phyloP scores from a whole-genome alignment of 1,284 basidiomycete genomes.

The Inonotus obliquus region DNA sequence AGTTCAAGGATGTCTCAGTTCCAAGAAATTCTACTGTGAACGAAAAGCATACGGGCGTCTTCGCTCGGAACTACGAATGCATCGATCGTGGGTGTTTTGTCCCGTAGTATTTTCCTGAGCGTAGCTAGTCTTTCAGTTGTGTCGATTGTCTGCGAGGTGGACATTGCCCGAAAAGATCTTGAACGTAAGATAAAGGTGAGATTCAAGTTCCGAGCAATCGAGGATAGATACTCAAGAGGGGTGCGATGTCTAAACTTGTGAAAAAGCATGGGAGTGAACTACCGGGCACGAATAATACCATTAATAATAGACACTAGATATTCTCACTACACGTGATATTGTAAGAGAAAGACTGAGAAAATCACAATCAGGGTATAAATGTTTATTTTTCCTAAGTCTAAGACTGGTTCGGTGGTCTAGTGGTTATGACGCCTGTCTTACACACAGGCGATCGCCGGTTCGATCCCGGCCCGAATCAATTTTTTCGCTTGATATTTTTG shows the following conservation, averaged over 20 bases:
- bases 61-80: slow-evolving; percentile 81
- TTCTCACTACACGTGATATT: too few species aligned
- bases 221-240: neutral
- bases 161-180: slow-evolving; percentile 23
- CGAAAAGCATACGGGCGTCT: slow-evolving; percentile 69
- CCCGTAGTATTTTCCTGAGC: slow-evolving; percentile 64
- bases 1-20: neutral
- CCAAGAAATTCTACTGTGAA: neutral
- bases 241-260: too few species aligned
- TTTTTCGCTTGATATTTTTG: slow-evolving; percentile 19
- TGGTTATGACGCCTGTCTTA: slow-evolving; percentile 22
- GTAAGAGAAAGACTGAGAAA: too few species aligned
- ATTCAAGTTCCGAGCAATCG: neutral
- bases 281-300: too few species aligned
- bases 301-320: too few species aligned
- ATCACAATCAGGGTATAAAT: neutral
- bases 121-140: slow-evolving; percentile 56
- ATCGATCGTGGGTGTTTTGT: slow-evolving; percentile 51
- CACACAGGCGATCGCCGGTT: slow-evolving; percentile 21
- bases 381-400: neutral
- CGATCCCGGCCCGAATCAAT: slow-evolving; percentile 19
- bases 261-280: too few species aligned
- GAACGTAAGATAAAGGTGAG: neutral
- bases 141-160: slow-evolving; percentile 48
- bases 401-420: slow-evolving; percentile 18